These are phyloP conservation scores for Nymphaea colorata DNA, from an alignment of 164 flowering plant genomes.

Conservation along the genomic window DNA sequence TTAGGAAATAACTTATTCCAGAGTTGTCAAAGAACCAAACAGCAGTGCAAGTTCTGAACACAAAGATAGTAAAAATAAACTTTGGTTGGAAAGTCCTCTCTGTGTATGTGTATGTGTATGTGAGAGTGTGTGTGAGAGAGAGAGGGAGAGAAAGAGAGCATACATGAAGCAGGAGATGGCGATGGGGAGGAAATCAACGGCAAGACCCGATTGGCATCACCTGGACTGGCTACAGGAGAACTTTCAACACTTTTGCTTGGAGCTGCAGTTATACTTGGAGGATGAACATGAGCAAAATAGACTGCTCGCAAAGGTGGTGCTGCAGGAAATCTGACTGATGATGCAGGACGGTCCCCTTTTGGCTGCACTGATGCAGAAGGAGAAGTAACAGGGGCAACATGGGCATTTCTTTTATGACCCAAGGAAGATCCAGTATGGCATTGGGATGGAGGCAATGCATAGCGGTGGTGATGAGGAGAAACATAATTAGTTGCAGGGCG, in stretches of 20 bases:
- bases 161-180: conserved; percentile 43
- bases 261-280: conserved; percentile 31
- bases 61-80: no score
- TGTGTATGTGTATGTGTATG: no score
- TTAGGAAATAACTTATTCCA: no score
- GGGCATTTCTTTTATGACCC: neutral
- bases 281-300: conserved; percentile 36
- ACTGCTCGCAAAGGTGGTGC: conserved; percentile 49
- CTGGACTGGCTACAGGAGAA: conserved; percentile 7
- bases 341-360: conserved; percentile 23
- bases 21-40: no score
- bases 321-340: conserved; percentile 16
- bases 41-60: no score
- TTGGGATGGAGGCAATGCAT: neutral
- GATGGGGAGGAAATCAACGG: conserved; percentile 6
- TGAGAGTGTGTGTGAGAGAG: neutral
- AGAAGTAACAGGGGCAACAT: conserved; percentile 24
- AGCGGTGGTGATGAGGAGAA: neutral
- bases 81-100: no score
- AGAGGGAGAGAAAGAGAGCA: conserved; percentile 12
- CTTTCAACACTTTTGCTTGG: conserved; percentile 18
- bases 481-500: neutral
- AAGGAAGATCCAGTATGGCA: neutral
- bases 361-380: conserved; percentile 18
- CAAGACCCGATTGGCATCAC: neutral